Base-by-base conservation (phyloP, 768 basidiomycete species). In the Tephrocybe sp. region DNA sequence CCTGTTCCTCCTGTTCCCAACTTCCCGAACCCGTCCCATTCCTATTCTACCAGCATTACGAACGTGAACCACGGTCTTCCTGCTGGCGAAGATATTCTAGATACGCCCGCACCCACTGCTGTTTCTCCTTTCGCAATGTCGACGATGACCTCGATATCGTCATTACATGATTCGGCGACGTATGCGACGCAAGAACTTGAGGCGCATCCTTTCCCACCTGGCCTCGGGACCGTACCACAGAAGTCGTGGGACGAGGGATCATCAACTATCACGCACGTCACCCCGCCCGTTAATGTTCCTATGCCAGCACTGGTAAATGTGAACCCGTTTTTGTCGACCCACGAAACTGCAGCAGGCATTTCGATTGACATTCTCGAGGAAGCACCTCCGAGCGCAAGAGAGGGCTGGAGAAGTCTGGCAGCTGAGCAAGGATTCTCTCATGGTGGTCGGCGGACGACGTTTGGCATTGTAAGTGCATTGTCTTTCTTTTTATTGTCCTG, bases 291-390 rank as follows among this genome's bases (percentile, higher is more conserved):
- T 16, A 39, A 16, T 22, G 13, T 18, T 15, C 31, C 30, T 50
- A 29, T 25, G 23, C 29, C 36, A 30, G 11, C 27, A 21, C 42
- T 42, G 2, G 36, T 33, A 13, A 37, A 45, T 45, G 15, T 41
- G 27, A 51, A 34, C 10, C 25, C 62, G 8, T 47, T 57, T 16
- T 39, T 58, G 30, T 51, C 58, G 7, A 49, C 41, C 43, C 45
- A 65, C 65, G 42, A 73, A 64, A 54, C 63, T 56, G 45, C 60
- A 50, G 45, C 64, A 31, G 66, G 54, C 2, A 67, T 82, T 46
- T 65, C 73, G 3, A 75, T 82, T 16, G 84, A 88, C 59, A 60
- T 86, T 4, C 67, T 87, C 13, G 88, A 90, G 52, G 83, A 87
- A 27, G 82, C 74, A 19, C 87, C 88, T 7, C 87, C 88, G 2